A percentile compares a stretch with the other conserved stretches of the same genome.
Conservation (phyloP, 139 green algal species). For the Haematococcus lacustris region DNA sequence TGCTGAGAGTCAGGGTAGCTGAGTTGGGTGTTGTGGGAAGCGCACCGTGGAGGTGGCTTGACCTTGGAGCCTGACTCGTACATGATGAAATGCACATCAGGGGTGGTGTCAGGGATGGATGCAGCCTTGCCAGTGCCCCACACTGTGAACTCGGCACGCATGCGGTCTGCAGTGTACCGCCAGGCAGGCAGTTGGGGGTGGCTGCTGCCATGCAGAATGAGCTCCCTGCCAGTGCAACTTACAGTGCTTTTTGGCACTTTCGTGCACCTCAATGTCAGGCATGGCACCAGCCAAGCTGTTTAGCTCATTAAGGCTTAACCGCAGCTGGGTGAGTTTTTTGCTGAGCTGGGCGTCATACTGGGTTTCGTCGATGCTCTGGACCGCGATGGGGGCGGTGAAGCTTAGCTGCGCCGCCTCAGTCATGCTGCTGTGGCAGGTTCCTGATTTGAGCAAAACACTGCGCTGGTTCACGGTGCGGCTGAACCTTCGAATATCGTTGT, state of each 20-base stretch:
- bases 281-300: too few species aligned
- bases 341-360: slow-evolving; percentile 54
- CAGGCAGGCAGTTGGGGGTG: background rate
- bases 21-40: too few species aligned
- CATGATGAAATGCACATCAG: slow-evolving; percentile 22
- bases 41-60: slow-evolving; percentile 8
- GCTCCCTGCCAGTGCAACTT: background rate
- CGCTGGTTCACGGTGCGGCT: too few species aligned
- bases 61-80: slow-evolving; percentile 10
- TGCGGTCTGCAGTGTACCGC: slow-evolving; percentile 22
- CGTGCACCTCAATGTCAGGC: slow-evolving; percentile 6
- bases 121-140: background rate
- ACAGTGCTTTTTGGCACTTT: slow-evolving; percentile 5
- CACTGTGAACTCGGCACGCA: slow-evolving; percentile 47
- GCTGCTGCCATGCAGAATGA: background rate
- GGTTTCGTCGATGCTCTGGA: slow-evolving; percentile 10
- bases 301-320: too few species aligned
- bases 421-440: too few species aligned
- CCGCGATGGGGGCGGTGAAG: slow-evolving; percentile 8
- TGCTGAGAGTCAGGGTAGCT: too few species aligned
- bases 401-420: background rate
- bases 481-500: too few species aligned
- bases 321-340: too few species aligned
- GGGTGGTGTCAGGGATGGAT: background rate
- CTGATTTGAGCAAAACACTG: too few species aligned